These are phyloP conservation scores for Pseudogymnoascus sp. DNA, from an alignment of 2,329 filamentous ascomycete species.

Conservation along the genomic window DNA sequence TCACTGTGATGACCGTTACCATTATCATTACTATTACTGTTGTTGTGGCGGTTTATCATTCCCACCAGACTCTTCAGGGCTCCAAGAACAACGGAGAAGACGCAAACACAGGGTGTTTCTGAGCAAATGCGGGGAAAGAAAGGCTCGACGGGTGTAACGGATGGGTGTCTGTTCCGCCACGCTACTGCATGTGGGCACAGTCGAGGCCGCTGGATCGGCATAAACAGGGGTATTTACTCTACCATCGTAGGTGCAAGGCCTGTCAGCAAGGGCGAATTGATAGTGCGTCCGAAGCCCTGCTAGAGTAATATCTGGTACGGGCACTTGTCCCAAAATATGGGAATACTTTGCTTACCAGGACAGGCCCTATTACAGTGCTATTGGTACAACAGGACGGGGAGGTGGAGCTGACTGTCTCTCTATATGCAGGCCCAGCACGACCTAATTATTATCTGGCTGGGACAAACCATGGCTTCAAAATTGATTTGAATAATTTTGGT, in stretches of 20 bases:
- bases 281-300: constrained; percentile 2
- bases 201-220: not conserved
- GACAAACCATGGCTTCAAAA: not conserved
- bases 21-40: not conserved
- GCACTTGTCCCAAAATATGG: not conserved
- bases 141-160: constrained; percentile 3
- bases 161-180: not conserved
- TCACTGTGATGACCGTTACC: not conserved
- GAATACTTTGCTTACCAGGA: not conserved
- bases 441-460: not conserved
- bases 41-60: not conserved
- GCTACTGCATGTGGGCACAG: constrained; percentile 6
- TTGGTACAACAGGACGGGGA: not conserved
- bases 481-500: not conserved
- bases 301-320: constrained; percentile 1
- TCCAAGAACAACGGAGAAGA: not conserved
- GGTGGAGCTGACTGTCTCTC: not conserved
- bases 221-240: not conserved
- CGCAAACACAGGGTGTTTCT: not conserved
- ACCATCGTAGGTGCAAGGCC: not conserved
- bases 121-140: constrained; percentile 1
- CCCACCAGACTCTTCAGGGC: not conserved
- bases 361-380: not conserved
- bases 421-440: not conserved
- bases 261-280: constrained; percentile 5